Base-by-base conservation (phyloP, 306 rosid species). In the Notholithocarpus densiflorus region DNA sequence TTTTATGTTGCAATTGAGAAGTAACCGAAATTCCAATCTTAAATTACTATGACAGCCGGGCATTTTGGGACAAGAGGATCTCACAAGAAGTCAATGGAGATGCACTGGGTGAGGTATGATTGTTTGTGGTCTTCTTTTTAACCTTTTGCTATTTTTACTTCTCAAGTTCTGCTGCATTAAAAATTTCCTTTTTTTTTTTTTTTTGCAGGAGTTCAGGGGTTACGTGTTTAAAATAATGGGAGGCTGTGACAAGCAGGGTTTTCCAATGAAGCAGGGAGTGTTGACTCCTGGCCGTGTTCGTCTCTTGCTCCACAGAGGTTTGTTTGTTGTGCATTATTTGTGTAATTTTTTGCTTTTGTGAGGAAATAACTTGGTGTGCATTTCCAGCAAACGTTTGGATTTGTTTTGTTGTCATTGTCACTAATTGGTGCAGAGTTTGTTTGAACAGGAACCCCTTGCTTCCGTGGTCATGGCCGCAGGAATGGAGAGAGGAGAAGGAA, bases 251-350 rank as follows among this genome's bases (percentile, higher is more conserved):
- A 87, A 87, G 77, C 86, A 87, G 56, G 88, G 90, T 34, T 87
- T 84, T 75, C 90, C 86, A 51, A 82, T 87, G 88, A 87, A 87
- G 86, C 88, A 84, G 74, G 90, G 88, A 60, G 90, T 87, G 40
- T 65, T 84, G 73, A 84, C 90, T 59, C 74, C 83, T 1, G 86
- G 86, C 52, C 88, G 85, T 43, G 90, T 87, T 29, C 86, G 86
- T 65, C 88, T 84, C 19, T 24, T 87, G 86, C 88, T 87, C 48
- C 86, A 81, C 61, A 68, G 87, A 70, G 85, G 89, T 81, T 62
- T 37, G 77, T 74, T 37, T 14, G 11, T 17, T 69, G 5, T 69
- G 52, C 23, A 34, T 45, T 40, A 40, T 40, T 40, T 40, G 48
- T 48, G 48, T 26, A 0, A 12, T 62, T 1, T 9, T 13, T 60